Evolutionary conservation across 768 basidiomycete genomes (phyloP).

Genomic region (Ramaria rubella): DNA sequence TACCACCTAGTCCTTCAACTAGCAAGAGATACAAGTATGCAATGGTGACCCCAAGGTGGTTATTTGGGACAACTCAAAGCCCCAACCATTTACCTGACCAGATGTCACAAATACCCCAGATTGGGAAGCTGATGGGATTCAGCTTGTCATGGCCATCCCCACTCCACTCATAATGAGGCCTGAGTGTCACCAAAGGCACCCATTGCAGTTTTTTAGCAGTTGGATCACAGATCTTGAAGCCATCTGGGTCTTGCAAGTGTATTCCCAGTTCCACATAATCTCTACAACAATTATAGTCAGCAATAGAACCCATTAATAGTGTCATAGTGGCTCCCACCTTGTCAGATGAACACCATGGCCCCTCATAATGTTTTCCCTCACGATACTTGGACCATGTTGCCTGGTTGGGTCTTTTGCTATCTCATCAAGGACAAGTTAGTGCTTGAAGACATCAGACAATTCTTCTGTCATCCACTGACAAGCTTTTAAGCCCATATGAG

Average conservation of each 20-base stretch:
- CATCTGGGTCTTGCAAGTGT: conserved; percentile 17
- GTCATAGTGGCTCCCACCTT: background rate
- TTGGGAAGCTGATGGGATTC: conserved; percentile 25
- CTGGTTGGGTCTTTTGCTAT: background rate
- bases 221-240: conserved; percentile 13
- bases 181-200: conserved; percentile 15
- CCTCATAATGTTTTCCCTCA: background rate
- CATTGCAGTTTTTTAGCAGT: background rate
- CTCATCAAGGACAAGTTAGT: conserved; percentile 24
- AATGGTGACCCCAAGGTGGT: conserved; percentile 19
- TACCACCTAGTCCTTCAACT: conserved; percentile 22
- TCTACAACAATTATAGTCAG: background rate
- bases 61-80: conserved; percentile 29
- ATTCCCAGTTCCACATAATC: background rate
- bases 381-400: background rate
- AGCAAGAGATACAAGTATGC: conserved; percentile 24
- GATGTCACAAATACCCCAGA: conserved; percentile 25
- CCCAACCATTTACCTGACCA: conserved; percentile 25
- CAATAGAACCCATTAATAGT: background rate
- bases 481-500: background rate
- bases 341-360: background rate
- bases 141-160: conserved; percentile 33
- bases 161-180: conserved; percentile 25
- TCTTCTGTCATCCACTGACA: conserved; percentile 16
- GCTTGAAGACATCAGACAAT: conserved; percentile 24